phyloP scores from a whole-genome alignment of 768 basidiomycete genomes.

The Boletus fagicola region DNA sequence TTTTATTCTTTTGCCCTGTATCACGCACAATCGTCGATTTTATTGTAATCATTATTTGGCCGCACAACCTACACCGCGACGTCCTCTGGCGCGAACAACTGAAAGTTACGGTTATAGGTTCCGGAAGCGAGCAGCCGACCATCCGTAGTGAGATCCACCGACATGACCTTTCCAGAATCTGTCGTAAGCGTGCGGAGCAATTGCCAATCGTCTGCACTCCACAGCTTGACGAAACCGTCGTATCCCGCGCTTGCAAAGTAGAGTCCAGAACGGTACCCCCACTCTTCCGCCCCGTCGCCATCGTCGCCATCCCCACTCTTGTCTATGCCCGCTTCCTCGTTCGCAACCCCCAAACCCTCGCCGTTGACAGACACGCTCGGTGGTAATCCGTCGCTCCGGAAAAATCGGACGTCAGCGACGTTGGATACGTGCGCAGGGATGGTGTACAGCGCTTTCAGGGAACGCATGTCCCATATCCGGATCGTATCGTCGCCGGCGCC shows the following conservation, averaged over 20 bases:
- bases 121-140: constrained; percentile 84
- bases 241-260: constrained; percentile 95
- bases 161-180: constrained; percentile 99
- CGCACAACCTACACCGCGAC: constrained; percentile 30
- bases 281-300: constrained; percentile 49
- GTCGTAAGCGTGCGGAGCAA: constrained; percentile 83
- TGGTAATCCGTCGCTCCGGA: constrained; percentile 58
- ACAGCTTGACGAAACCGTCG: constrained; percentile 92
- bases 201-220: constrained; percentile 99
- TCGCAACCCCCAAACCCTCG: constrained; percentile 41
- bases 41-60: constrained; percentile 23
- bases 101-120: constrained; percentile 93
- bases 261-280: constrained; percentile 81
- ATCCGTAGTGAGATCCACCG: constrained; percentile 85
- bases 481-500: constrained; percentile 97
- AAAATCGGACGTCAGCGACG: constrained; percentile 94
- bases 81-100: constrained; percentile 84
- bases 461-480: constrained; percentile 97
- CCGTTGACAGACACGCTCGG: constrained; percentile 43
- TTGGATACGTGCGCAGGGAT: constrained; percentile 96
- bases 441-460: constrained; percentile 88
- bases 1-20: constrained; percentile 32
- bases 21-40: constrained; percentile 25
- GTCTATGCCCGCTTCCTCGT: constrained; percentile 30
- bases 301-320: constrained; percentile 28